Evolutionary conservation across 1,284 basidiomycete species (phyloP).

Genomic region (Ceratobasidium sp.): DNA sequence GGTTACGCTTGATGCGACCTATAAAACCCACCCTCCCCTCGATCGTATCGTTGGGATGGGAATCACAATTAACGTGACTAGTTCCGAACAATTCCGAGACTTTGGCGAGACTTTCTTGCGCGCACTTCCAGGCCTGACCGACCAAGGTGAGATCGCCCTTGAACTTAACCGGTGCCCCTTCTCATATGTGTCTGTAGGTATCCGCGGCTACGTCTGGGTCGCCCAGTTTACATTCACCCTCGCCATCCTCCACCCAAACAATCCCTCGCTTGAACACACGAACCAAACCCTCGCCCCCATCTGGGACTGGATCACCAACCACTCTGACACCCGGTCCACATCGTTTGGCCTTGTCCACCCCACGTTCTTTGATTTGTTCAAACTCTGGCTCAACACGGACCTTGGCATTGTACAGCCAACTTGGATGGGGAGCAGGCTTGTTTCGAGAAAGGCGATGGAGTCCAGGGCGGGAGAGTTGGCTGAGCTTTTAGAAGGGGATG

Average conservation of each 20-base stretch:
- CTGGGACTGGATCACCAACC: no score
- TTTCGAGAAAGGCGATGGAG: conserved; percentile 2
- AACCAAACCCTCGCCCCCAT: no score
- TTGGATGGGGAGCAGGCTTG: conserved; percentile 7
- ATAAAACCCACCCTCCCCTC: conserved; percentile 24
- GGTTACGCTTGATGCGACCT: conserved; percentile 17
- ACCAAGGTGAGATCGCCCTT: neutral
- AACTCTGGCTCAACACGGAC: neutral
- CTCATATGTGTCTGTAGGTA: neutral
- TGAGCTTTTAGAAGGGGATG: neutral
- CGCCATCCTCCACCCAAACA: neutral
- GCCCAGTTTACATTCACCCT: neutral
- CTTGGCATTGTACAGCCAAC: neutral
- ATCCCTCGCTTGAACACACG: no score
- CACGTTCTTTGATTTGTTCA: no score
- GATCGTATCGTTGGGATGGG: neutral
- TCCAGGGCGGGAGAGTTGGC: neutral
- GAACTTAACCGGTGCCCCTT: no score
- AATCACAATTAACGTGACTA: conserved; percentile 7
- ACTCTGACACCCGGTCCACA: no score
- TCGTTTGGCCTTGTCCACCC: no score
- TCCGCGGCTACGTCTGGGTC: neutral
- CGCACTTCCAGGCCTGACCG: neutral
- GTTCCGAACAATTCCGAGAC: neutral
- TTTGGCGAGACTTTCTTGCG: conserved; percentile 8